Evolutionary conservation across 768 basidiomycete genomes (phyloP).

Genomic region (Suillus sp.): DNA sequence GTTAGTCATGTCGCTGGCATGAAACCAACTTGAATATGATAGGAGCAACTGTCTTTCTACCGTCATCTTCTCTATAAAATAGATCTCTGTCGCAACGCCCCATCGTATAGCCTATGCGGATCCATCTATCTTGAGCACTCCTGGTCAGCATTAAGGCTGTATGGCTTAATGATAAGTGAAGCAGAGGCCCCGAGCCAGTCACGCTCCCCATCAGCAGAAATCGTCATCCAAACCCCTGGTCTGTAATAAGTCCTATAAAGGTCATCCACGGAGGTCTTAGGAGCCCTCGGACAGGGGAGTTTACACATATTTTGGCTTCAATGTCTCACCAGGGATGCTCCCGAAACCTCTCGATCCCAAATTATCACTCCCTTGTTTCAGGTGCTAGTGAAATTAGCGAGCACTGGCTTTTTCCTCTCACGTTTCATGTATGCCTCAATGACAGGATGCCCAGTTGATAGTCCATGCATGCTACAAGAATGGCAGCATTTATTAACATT

Average conservation of each 20-base stretch:
- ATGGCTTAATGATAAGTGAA: not conserved
- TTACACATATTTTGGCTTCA: not conserved
- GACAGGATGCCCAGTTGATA: not conserved
- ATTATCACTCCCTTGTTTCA: not conserved
- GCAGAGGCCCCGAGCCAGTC: not conserved
- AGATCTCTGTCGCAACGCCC: not conserved
- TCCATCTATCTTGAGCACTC: not conserved
- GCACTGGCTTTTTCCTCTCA: not conserved
- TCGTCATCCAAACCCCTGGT: not conserved
- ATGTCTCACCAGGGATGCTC: not conserved
- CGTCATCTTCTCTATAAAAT: not conserved
- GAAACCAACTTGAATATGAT: not conserved
- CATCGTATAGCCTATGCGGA: not conserved
- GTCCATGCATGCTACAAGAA: not conserved
- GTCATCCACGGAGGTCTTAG: constrained; percentile 1
- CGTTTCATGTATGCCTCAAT: not conserved
- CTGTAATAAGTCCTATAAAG: not conserved
- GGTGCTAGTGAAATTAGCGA: not conserved
- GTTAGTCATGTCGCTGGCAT: not conserved
- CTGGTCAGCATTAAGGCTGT: not conserved
- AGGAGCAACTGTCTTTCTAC: not conserved
- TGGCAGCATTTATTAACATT: not conserved
- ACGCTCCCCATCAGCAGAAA: not conserved
- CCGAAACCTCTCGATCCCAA: not conserved
- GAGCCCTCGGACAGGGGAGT: not conserved